Conservation (phyloP, 768 basidiomycete species). For the Phanerodontia chrysosporium region DNA sequence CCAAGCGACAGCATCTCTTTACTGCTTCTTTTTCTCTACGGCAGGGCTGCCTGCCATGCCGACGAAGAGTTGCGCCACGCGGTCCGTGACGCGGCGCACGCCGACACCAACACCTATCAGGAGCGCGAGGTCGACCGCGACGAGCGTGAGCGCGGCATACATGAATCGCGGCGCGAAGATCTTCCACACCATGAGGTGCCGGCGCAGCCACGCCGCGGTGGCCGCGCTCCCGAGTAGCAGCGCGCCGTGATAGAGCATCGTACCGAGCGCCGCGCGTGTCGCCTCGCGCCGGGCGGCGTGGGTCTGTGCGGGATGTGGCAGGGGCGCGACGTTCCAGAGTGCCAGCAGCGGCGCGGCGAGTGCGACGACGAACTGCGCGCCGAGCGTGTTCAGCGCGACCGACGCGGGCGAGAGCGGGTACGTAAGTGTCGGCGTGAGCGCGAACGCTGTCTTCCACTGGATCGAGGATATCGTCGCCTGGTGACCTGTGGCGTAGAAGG, state of each 20-base stretch:
- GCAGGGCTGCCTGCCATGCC: constrained; percentile 10
- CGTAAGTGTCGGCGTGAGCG: constrained; percentile 62
- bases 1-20: neutral
- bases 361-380: constrained; percentile 62
- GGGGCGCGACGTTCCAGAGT: constrained; percentile 80
- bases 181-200: constrained; percentile 99
- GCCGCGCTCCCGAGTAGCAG: constrained; percentile 67
- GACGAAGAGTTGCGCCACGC: constrained; percentile 24
- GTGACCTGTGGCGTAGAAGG: constrained; percentile 89
- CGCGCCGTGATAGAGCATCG: constrained; percentile 65
- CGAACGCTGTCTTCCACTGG: constrained; percentile 94
- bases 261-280: constrained; percentile 52
- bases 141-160: constrained; percentile 59
- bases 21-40: constrained; percentile 1
- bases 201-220: constrained; percentile 68
- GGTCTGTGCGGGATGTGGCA: constrained; percentile 27
- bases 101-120: constrained; percentile 62
- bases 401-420: constrained; percentile 76
- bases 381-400: constrained; percentile 73
- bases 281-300: constrained; percentile 35
- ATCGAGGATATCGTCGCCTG: constrained; percentile 85
- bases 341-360: constrained; percentile 68
- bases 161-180: constrained; percentile 96
- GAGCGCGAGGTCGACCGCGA: constrained; percentile 68
- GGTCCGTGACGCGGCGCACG: constrained; percentile 36